Conservation (phyloP, 192 early-diverging fungal species). For the Cetraspora pellucida region DNA sequence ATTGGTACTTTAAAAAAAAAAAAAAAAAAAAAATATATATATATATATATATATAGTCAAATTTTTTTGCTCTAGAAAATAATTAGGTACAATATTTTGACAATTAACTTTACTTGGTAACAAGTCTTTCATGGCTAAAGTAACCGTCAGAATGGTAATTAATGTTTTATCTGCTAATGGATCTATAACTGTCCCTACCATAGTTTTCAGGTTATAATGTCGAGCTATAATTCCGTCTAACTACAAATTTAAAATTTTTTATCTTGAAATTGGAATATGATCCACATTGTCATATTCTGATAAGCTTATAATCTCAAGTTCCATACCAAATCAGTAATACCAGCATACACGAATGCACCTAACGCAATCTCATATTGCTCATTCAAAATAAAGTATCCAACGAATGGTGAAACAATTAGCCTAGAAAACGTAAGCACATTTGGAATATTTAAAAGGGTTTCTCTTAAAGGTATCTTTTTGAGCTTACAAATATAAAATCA, state of each 20-base stretch:
- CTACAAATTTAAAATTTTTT: conserved; percentile 24
- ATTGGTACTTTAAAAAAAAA: conserved; percentile 55
- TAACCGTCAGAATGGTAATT: conserved; percentile 87
- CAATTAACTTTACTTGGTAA: conserved; percentile 63
- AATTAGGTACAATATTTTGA: background rate
- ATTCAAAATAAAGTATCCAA: conserved; percentile 86
- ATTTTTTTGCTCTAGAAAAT: background rate
- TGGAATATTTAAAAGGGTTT: conserved; percentile 91
- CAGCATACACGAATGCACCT: conserved; percentile 76
- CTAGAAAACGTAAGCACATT: conserved; percentile 86
- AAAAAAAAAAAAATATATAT: no score
- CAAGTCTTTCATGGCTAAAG: conserved; percentile 68
- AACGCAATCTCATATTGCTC: conserved; percentile 73
- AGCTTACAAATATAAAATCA: background rate
- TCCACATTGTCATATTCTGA: background rate
- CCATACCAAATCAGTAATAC: conserved; percentile 79
- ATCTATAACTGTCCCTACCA: conserved; percentile 88
- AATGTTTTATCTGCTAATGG: conserved; percentile 92
- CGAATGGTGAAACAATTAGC: conserved; percentile 77
- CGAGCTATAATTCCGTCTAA: conserved; percentile 91
- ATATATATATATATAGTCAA: conserved; percentile 28
- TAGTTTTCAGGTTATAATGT: conserved; percentile 80
- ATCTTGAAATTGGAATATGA: background rate
- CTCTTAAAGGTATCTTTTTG: conserved; percentile 38
- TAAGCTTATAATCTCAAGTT: background rate